Evolutionary conservation across 805 yeast genomes (phyloP).

Genomic region (Naumovozyma dairenensis): DNA sequence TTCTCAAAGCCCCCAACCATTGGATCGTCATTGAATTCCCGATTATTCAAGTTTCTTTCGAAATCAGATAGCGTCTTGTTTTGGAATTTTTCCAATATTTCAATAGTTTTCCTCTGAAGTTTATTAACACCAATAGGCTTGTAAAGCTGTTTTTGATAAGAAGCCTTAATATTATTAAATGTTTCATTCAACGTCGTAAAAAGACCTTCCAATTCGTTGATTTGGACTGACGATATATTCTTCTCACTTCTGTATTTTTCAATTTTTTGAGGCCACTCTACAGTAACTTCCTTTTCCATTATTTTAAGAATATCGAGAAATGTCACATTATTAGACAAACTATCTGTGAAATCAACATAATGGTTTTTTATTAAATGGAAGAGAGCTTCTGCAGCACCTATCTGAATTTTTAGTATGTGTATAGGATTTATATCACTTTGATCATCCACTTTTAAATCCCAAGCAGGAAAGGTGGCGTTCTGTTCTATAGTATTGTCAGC

Average conservation of each 20-base stretch:
- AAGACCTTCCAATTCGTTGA: conserved; percentile 21
- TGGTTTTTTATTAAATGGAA: conserved; percentile 61
- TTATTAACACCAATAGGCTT: conserved; percentile 38
- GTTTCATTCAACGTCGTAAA: conserved; percentile 30
- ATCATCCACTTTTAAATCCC: conserved; percentile 37
- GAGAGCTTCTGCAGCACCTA: conserved; percentile 71
- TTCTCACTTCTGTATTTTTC: conserved; percentile 25
- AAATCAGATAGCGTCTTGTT: conserved; percentile 13
- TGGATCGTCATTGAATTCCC: conserved; percentile 24
- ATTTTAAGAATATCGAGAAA: conserved; percentile 56
- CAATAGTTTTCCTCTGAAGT: conserved; percentile 15
- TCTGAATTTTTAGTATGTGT: conserved; percentile 65
- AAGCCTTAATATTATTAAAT: conserved; percentile 57
- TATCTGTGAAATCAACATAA: conserved; percentile 66
- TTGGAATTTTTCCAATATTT: conserved; percentile 12
- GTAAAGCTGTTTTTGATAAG: conserved; percentile 60
- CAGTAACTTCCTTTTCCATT: conserved; percentile 54
- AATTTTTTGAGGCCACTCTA: conserved; percentile 39
- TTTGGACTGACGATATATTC: conserved; percentile 6
- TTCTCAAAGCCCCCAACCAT: conserved; percentile 14
- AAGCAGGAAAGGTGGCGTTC: conserved; percentile 41
- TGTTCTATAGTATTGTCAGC: conserved; percentile 2
- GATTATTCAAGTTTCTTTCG: conserved; percentile 6
- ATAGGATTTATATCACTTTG: conserved; percentile 50
- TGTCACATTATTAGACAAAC: conserved; percentile 45